Percentiles rank a stretch among this genome's conserved stretches.
These are phyloP conservation scores for Solanum chiquidenum DNA, from an alignment of 257 asterid genomes.

Conservation along the genomic window DNA sequence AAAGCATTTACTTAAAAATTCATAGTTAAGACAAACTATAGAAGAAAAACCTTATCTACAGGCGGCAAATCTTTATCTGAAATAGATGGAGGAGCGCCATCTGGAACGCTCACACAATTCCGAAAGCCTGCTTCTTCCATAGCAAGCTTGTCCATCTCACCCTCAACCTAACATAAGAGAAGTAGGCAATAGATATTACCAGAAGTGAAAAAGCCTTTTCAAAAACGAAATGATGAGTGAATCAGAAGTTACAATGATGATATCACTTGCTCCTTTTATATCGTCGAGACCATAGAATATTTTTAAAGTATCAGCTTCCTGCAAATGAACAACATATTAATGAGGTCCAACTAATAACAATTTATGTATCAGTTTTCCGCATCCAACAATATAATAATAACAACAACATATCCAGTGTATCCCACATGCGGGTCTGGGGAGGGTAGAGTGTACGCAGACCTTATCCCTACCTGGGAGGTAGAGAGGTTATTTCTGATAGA, in stretches of 20 bases:
- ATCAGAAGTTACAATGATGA: slow-evolving; percentile 56
- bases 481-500: not conserved
- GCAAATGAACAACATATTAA: slow-evolving; percentile 16
- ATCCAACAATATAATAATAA: not conserved
- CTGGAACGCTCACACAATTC: slow-evolving; percentile 93
- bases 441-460: not conserved
- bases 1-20: not conserved
- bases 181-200: slow-evolving; percentile 2
- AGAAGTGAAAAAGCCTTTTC: slow-evolving; percentile 1
- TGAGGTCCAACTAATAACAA: not conserved
- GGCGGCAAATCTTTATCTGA: slow-evolving; percentile 65
- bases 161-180: slow-evolving; percentile 63
- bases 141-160: slow-evolving; percentile 98
- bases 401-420: not conserved
- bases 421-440: not conserved
- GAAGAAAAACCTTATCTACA: slow-evolving; percentile 45
- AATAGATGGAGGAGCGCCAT: slow-evolving; percentile 84
- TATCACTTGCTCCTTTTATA: slow-evolving; percentile 68
- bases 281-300: slow-evolving; percentile 88
- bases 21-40: not conserved
- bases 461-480: not conserved
- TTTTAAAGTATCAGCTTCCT: slow-evolving; percentile 80
- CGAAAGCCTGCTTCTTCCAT: slow-evolving; percentile 97
- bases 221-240: not conserved
- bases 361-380: not conserved